Conservation (phyloP, 2,329 filamentous ascomycete species). For the Cladosporium sp. region DNA sequence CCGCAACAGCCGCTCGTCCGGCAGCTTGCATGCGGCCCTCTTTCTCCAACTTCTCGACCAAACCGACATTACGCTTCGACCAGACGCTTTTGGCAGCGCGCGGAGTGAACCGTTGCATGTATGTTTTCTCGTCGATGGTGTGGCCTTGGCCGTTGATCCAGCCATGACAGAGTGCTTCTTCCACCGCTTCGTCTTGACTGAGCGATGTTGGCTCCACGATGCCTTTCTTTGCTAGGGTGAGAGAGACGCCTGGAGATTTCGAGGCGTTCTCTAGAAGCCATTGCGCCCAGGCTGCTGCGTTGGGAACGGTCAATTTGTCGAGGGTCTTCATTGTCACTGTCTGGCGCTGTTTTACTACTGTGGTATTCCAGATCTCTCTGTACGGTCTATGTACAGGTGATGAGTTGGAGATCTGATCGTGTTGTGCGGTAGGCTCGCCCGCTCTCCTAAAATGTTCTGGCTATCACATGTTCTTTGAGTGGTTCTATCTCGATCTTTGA, state of each 20-base stretch:
- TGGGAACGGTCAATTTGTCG: conserved; percentile 14
- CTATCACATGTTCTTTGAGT: too few species aligned
- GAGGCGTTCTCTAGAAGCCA: conserved; percentile 15
- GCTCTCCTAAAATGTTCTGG: too few species aligned
- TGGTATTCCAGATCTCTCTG: too few species aligned
- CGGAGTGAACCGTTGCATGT: conserved; percentile 54
- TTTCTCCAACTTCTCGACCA: conserved; percentile 40
- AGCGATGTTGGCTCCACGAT: conserved; percentile 32
- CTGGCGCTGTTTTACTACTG: too few species aligned
- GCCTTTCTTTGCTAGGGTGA: conserved; percentile 21
- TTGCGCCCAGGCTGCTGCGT: conserved; percentile 14
- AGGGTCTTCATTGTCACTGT: neutral
- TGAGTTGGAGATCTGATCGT: too few species aligned
- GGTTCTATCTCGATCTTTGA: too few species aligned
- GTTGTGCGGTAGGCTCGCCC: too few species aligned
- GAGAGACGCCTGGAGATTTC: conserved; percentile 16
- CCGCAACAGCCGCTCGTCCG: conserved; percentile 47
- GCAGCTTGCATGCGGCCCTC: conserved; percentile 45
- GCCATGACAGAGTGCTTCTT: conserved; percentile 53
- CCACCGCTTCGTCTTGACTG: conserved; percentile 45
- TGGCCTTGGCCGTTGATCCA: conserved; percentile 57
- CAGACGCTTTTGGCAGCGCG: conserved; percentile 50
- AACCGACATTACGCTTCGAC: conserved; percentile 54
- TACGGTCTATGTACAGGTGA: too few species aligned
- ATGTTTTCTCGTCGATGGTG: conserved; percentile 41